phyloP scores from a whole-genome alignment of 441 rosid genomes.

The Macaranga tanarius region DNA sequence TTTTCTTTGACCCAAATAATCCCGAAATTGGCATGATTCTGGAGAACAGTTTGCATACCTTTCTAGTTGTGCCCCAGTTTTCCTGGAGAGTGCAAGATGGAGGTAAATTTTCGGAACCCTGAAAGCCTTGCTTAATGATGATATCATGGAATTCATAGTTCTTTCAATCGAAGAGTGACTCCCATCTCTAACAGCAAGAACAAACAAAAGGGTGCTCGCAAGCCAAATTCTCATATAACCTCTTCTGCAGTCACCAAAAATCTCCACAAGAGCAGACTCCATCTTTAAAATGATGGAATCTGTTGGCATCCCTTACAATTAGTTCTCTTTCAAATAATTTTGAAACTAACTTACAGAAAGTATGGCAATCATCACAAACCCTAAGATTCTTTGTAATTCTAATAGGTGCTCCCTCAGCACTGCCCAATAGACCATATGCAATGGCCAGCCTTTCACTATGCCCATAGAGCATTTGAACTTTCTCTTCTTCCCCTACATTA shows the following conservation, averaged over 20 bases:
- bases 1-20: not conserved
- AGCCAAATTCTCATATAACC: not conserved
- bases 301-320: slow-evolving; percentile 73
- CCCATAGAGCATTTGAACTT: slow-evolving; percentile 62
- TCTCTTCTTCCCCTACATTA: slow-evolving; percentile 61
- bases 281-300: slow-evolving; percentile 80
- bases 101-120: too few species aligned
- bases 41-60: not conserved
- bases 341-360: slow-evolving; percentile 73
- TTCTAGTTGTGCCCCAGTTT: not conserved
- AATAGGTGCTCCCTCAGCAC: slow-evolving; percentile 42
- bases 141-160: slow-evolving; percentile 10
- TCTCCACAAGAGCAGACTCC: slow-evolving; percentile 84
- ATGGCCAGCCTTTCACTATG: slow-evolving; percentile 91
- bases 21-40: not conserved
- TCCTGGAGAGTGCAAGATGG: too few species aligned
- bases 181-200: not conserved
- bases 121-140: too few species aligned
- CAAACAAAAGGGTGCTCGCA: not conserved
- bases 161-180: slow-evolving; percentile 2
- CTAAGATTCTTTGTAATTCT: slow-evolving; percentile 76
- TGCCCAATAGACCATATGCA: slow-evolving; percentile 61
- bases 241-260: slow-evolving; percentile 46
- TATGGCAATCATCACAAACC: slow-evolving; percentile 83
- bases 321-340: slow-evolving; percentile 50